These are phyloP conservation scores for Aspergillus diversus DNA, from an alignment of 495 filamentous ascomycete genomes.

Conservation along the genomic window DNA sequence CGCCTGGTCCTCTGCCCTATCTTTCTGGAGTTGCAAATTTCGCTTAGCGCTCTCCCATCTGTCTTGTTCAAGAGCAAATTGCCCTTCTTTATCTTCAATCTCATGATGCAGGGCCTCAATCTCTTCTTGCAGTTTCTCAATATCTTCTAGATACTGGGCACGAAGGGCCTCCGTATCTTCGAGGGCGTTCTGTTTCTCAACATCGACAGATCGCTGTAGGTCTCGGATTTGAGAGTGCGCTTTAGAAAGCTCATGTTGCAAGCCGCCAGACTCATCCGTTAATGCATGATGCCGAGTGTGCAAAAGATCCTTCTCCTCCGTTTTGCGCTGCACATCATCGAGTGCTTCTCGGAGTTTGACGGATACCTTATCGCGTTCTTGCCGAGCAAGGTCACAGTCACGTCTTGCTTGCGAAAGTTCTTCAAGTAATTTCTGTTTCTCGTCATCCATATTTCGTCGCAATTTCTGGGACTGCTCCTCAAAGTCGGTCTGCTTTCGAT, in stretches of 20 bases:
- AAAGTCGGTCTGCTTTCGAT: constrained; percentile 38
- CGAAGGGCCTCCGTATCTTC: constrained; percentile 60
- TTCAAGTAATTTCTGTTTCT: constrained; percentile 45
- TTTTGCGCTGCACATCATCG: constrained; percentile 57
- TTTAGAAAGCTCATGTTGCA: constrained; percentile 66
- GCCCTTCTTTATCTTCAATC: constrained; percentile 73
- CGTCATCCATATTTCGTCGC: constrained; percentile 46
- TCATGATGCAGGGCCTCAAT: constrained; percentile 71
- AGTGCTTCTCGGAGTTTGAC: constrained; percentile 54
- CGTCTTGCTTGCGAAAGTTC: constrained; percentile 45
- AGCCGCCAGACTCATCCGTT: constrained; percentile 64
- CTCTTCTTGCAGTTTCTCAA: constrained; percentile 65
- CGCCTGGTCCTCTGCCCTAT: constrained; percentile 69
- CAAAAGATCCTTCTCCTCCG: constrained; percentile 72
- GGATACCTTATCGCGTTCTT: constrained; percentile 46
- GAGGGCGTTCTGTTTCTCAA: constrained; percentile 61
- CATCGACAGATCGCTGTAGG: constrained; percentile 59
- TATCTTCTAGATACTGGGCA: constrained; percentile 63
- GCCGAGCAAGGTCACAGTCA: constrained; percentile 39
- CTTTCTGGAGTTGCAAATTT: constrained; percentile 65
- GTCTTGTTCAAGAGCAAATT: constrained; percentile 69
- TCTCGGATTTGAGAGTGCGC: constrained; percentile 59
- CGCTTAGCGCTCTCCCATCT: constrained; percentile 71
- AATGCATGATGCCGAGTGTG: constrained; percentile 71
- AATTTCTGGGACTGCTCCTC: constrained; percentile 47